A percentile compares a stretch with the other conserved stretches of the same genome.
These are phyloP conservation scores for Skeletonema marinoi DNA, from an alignment of 108 stramenopile genomes.

Conservation along the genomic window DNA sequence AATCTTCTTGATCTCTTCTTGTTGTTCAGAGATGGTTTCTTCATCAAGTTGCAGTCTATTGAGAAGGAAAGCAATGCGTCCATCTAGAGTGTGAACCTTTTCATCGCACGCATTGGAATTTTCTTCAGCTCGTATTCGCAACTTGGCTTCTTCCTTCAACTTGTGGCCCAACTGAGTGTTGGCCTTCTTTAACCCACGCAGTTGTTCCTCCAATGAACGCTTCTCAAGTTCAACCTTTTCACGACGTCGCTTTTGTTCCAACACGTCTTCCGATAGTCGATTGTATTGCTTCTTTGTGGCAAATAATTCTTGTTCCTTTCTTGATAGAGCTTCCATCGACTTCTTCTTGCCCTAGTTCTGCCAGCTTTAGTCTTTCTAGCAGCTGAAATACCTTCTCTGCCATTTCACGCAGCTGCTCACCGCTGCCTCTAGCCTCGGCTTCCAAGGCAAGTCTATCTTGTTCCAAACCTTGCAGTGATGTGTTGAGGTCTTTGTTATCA, in stretches of 20 bases:
- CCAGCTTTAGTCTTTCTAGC: slow-evolving; percentile 82
- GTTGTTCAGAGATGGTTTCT: slow-evolving; percentile 63
- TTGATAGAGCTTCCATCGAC: slow-evolving; percentile 75
- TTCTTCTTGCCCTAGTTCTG: slow-evolving; percentile 87
- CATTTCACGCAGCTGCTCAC: slow-evolving; percentile 85
- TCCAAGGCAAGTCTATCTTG: slow-evolving; percentile 80
- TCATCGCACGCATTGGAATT: slow-evolving; percentile 67
- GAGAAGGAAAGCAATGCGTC: slow-evolving; percentile 73
- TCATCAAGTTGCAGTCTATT: slow-evolving; percentile 85
- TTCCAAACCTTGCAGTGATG: slow-evolving; percentile 58
- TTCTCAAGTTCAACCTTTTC: slow-evolving; percentile 74
- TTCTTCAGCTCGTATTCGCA: slow-evolving; percentile 68
- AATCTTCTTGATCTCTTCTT: slow-evolving; percentile 72
- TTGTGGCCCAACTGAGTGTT: slow-evolving; percentile 70
- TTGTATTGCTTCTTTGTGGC: slow-evolving; percentile 72
- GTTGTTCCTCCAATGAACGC: slow-evolving; percentile 69
- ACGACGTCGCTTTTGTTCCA: slow-evolving; percentile 66
- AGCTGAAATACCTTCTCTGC: slow-evolving; percentile 90
- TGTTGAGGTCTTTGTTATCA: slow-evolving; percentile 57
- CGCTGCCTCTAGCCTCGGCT: slow-evolving; percentile 77
- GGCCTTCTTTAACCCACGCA: slow-evolving; percentile 74
- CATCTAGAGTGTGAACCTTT: slow-evolving; percentile 68
- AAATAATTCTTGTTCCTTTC: slow-evolving; percentile 79
- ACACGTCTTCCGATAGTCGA: slow-evolving; percentile 70
- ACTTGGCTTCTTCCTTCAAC: slow-evolving; percentile 70